Evolutionary conservation across 306 rosid species (phyloP).

Genomic region (Calophaca sinica): DNA sequence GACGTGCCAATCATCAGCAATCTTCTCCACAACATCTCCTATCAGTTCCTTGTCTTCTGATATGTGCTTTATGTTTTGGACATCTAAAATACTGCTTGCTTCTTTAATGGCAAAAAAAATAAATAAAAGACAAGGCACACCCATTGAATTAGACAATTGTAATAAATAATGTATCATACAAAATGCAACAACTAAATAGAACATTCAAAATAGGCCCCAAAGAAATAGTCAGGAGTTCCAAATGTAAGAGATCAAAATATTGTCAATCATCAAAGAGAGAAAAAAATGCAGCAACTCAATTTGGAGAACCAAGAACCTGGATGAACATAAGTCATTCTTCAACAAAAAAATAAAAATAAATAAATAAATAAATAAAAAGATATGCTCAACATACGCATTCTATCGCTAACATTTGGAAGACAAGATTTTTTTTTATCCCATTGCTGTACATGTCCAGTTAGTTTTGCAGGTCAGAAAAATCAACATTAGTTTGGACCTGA

Average conservation of each 20-base stretch:
- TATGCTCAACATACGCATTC: constrained; percentile 3
- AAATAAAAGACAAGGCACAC: background rate
- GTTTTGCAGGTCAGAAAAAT: constrained; percentile 26
- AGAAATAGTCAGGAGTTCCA: background rate
- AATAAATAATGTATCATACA: constrained; percentile 28
- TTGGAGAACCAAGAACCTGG: constrained; percentile 7
- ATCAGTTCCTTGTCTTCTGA: constrained; percentile 54
- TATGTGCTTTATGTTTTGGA: constrained; percentile 66
- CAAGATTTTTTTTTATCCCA: background rate
- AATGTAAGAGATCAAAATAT: background rate
- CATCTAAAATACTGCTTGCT: constrained; percentile 64
- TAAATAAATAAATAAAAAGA: background rate
- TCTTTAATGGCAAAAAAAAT: constrained; percentile 49
- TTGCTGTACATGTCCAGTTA: background rate
- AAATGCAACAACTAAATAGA: constrained; percentile 20
- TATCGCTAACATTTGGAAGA: background rate
- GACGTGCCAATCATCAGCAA: constrained; percentile 61
- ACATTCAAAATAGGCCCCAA: background rate
- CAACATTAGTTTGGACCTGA: constrained; percentile 21
- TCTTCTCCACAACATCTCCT: constrained; percentile 70
- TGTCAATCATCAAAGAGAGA: background rate
- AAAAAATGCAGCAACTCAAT: constrained; percentile 30
- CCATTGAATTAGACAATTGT: constrained; percentile 22
- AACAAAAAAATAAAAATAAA: background rate
- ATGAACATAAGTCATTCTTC: constrained; percentile 1